phyloP scores from a whole-genome alignment of 164 flowering plant genomes.

The Aristolochia fimbriata region DNA sequence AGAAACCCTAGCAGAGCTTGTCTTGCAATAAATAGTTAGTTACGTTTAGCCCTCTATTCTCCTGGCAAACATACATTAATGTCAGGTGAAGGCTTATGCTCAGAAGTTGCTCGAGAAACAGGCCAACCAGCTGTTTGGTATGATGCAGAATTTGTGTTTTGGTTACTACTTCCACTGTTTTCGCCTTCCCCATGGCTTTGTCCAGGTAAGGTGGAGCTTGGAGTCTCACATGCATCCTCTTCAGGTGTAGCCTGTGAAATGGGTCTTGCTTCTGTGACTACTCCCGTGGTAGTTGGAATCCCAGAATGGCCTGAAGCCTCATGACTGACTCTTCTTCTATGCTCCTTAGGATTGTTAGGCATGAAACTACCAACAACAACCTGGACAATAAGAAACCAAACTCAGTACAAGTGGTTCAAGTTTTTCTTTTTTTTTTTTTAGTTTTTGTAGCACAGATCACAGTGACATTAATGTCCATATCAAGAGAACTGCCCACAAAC shows the following conservation, averaged over 20 bases:
- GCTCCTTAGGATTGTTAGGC: conserved; percentile 35
- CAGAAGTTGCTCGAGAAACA: conserved; percentile 17
- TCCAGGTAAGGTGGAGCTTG: conserved; percentile 22
- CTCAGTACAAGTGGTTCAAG: neutral
- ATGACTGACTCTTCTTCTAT: conserved; percentile 30
- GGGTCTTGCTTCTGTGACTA: conserved; percentile 38
- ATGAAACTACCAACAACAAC: conserved; percentile 70
- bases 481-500: too few species aligned
- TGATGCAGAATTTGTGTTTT: conserved; percentile 16
- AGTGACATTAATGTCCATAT: neutral
- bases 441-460: neutral
- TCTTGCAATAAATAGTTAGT: neutral
- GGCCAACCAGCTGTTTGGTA: conserved; percentile 28
- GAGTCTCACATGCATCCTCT: conserved; percentile 15
- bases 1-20: neutral
- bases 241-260: conserved; percentile 39
- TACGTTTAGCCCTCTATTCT: conserved; percentile 16
- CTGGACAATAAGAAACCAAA: conserved; percentile 21
- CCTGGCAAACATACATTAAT: conserved; percentile 38
- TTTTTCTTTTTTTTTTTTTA: neutral
- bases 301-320: conserved; percentile 19
- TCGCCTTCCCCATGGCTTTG: conserved; percentile 35
- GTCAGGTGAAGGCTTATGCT: conserved; percentile 49
- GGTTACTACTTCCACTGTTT: conserved; percentile 15
- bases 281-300: conserved; percentile 17